A percentile compares a stretch with the other conserved stretches of the same genome.
phyloP scores from a whole-genome alignment of 75 land plant genomes.

The Sequoia sempervirens region DNA sequence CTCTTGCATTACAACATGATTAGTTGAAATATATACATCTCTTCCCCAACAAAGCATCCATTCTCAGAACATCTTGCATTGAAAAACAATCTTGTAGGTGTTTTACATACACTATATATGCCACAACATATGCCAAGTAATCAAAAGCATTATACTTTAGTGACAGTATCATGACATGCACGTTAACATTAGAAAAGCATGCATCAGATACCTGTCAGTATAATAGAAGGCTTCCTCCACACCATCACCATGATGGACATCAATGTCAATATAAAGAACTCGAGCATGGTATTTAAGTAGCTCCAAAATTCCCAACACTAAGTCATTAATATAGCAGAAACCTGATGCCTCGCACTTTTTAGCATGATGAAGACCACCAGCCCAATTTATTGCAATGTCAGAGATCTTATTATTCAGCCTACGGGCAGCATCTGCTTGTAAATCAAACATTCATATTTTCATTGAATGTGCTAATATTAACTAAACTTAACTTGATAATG shows the following conservation, averaged over 20 bases:
- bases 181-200: background rate
- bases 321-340: slow-evolving; percentile 96
- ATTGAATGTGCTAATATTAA: background rate
- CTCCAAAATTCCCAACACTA: slow-evolving; percentile 95
- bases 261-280: slow-evolving; percentile 96
- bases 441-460: background rate
- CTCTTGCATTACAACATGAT: background rate
- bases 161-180: background rate
- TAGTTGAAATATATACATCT: background rate
- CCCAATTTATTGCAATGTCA: slow-evolving; percentile 99
- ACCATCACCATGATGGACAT: slow-evolving; percentile 99
- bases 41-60: background rate
- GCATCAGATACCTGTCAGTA: slow-evolving; percentile 80
- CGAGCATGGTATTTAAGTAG: slow-evolving; percentile 91
- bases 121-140: background rate
- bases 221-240: slow-evolving; percentile 98
- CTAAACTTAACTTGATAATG: background rate
- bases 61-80: background rate
- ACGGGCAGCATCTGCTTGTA: slow-evolving; percentile 84
- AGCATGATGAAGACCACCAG: slow-evolving; percentile 99
- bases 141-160: background rate
- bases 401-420: slow-evolving; percentile 80
- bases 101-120: background rate
- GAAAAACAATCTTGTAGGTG: background rate
- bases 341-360: slow-evolving; percentile 98